phyloP scores from a whole-genome alignment of 164 flowering plant genomes.

The Piper betle region DNA sequence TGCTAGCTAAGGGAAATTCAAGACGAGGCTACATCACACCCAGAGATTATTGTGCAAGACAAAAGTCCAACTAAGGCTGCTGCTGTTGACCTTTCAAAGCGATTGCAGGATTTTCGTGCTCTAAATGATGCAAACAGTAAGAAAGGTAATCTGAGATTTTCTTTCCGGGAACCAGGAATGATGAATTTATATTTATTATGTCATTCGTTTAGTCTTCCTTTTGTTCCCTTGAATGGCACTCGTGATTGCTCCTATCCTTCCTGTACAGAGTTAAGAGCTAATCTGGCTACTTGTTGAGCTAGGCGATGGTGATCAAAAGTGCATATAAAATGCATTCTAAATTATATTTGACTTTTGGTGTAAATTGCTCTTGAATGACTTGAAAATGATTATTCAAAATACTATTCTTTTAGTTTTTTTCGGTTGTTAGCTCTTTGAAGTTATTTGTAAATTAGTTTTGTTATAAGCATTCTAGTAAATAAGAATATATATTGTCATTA shows the following conservation, averaged over 20 bases:
- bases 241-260: background rate
- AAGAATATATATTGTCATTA: no score
- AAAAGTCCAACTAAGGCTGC: slow-evolving; percentile 59
- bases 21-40: slow-evolving; percentile 40
- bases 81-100: slow-evolving; percentile 72
- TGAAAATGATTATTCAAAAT: no score
- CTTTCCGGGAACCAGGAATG: background rate
- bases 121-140: slow-evolving; percentile 52
- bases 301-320: background rate
- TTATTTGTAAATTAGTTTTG: no score
- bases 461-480: no score
- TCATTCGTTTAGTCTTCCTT: no score
- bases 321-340: no score
- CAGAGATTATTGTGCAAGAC: slow-evolving; percentile 26
- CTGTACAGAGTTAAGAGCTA: background rate
- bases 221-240: background rate
- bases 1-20: slow-evolving; percentile 71
- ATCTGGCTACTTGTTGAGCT: background rate
- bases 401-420: no score
- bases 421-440: no score
- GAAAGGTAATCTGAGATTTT: slow-evolving; percentile 36
- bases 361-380: no score
- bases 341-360: no score
- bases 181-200: background rate
- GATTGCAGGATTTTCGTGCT: slow-evolving; percentile 52